phyloP scores from a whole-genome alignment of 768 basidiomycete genomes.

The Boletus reticulatus region DNA sequence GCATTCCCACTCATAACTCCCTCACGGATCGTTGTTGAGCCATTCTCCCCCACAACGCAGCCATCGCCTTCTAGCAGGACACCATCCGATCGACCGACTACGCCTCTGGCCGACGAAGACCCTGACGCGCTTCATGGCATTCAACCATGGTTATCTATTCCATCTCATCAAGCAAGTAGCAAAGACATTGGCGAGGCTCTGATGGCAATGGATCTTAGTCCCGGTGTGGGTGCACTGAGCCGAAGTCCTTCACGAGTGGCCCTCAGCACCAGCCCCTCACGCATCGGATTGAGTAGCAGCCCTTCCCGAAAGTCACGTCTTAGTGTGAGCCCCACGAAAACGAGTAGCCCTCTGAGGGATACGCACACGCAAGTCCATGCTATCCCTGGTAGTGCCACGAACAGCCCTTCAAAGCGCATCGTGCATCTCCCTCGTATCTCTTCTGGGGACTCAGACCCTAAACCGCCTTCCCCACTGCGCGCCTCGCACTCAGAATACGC shows the following conservation, averaged over 20 bases:
- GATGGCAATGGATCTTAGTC: conserved; percentile 39
- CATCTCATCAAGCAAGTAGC: conserved; percentile 15
- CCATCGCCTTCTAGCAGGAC: conserved; percentile 6
- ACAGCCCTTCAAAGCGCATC: conserved; percentile 22
- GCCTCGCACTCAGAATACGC: not conserved
- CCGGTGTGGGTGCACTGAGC: conserved; percentile 12
- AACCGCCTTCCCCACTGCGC: conserved; percentile 5
- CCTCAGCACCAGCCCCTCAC: conserved; percentile 22
- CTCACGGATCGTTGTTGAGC: not conserved
- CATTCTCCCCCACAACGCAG: conserved; percentile 5
- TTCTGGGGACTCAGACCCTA: conserved; percentile 10
- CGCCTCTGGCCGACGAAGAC: conserved; percentile 15
- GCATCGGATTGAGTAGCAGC: conserved; percentile 15
- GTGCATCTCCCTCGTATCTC: conserved; percentile 23
- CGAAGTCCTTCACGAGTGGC: conserved; percentile 23
- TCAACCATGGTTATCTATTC: conserved; percentile 32
- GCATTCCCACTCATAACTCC: conserved; percentile 62
- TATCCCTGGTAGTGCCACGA: conserved; percentile 11
- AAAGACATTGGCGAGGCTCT: conserved; percentile 29
- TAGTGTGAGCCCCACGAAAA: conserved; percentile 22
- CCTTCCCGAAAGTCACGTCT: conserved; percentile 25
- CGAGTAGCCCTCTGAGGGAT: conserved; percentile 19
- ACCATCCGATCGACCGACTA: conserved; percentile 19
- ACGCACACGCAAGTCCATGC: conserved; percentile 1
- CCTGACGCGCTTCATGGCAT: conserved; percentile 12